Conservation (phyloP, 768 basidiomycete species). For the Psilocybe subaeruginosa region DNA sequence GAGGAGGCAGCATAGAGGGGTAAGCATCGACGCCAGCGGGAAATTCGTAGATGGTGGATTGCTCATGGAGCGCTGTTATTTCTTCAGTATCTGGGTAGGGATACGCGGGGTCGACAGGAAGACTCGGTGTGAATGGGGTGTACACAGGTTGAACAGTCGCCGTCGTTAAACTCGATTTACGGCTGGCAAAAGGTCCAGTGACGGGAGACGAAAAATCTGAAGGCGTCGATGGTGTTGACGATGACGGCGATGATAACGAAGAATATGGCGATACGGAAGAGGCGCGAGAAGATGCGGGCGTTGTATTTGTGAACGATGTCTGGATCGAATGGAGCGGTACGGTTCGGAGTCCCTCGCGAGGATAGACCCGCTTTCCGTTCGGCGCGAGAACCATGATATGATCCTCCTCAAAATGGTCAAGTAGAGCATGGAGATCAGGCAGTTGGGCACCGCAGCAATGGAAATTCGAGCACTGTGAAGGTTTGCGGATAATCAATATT, state of each 20-base stretch:
- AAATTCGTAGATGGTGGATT: slow-evolving; percentile 5
- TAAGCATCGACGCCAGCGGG: background rate
- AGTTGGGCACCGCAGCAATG: slow-evolving; percentile 84
- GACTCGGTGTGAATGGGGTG: slow-evolving; percentile 25
- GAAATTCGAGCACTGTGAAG: slow-evolving; percentile 77
- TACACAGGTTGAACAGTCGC: slow-evolving; percentile 16
- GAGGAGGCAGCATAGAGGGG: background rate
- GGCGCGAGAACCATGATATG: slow-evolving; percentile 76
- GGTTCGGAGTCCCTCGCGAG: slow-evolving; percentile 15
- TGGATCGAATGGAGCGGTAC: slow-evolving; percentile 15
- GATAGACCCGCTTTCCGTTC: slow-evolving; percentile 36
- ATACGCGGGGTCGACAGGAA: slow-evolving; percentile 22
- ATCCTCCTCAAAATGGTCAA: slow-evolving; percentile 91
- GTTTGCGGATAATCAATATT: slow-evolving; percentile 7
- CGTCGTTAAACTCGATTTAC: slow-evolving; percentile 4
- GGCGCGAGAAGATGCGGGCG: slow-evolving; percentile 22
- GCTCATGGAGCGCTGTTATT: slow-evolving; percentile 9
- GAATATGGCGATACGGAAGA: slow-evolving; percentile 20
- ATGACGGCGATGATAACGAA: slow-evolving; percentile 13
- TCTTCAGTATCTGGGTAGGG: slow-evolving; percentile 20
- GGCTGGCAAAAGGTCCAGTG: background rate
- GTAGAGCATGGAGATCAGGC: slow-evolving; percentile 55
- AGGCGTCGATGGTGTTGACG: background rate
- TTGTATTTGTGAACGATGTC: slow-evolving; percentile 11
- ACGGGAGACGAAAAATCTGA: background rate